Base-by-base conservation (phyloP, 257 asterid species). In the Oldenlandia corymbosa region DNA sequence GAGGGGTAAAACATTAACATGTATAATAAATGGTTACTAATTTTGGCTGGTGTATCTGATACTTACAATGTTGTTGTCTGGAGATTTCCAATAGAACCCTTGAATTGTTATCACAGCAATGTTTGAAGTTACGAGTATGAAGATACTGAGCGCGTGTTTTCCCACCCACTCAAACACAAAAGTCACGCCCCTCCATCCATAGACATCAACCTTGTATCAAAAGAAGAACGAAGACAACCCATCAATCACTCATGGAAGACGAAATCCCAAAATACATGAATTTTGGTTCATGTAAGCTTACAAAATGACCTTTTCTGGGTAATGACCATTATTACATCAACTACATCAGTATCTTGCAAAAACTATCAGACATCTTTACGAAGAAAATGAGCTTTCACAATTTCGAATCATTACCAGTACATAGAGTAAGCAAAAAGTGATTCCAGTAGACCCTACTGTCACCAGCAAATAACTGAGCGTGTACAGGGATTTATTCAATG, bases 401-500 rank as follows among this genome's bases (percentile, higher is more conserved):
- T 16, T 14, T 45, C 50, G 7, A 41, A 30, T 64, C 52, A 86
- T 73, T 60, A 84, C 95, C 81, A 84, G 71, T 46, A 73, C 14
- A 74, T 88, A 90, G 61, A 90, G 71, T 14, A 81, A 16, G 76
- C 93, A 90, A 64, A 87, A 84, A 27, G 95, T 81, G 81, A 90
- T 66, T 76, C 97, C 97, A 66, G 89, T 76, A 63, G 86, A 27
- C 32, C 89, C 88, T n/a, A 92, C 71, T 52, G 96, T 82, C 70
- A 85, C 89, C 89, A 84, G 56, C 83, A 82, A 28, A 73, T 88
- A 90, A 70, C 89, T 90, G 75, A 81, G 66, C 1, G 91, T 84
- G 81, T 84, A 88, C 79, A 90, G 42, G 36, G 96, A 76, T 75
- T 90, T 90, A 83, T 90, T 88, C 37, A 90, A 66, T 10, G 96